These are phyloP conservation scores for Fimicolochytrium jonesii DNA, from an alignment of 192 early-diverging fungal species.

Conservation along the genomic window DNA sequence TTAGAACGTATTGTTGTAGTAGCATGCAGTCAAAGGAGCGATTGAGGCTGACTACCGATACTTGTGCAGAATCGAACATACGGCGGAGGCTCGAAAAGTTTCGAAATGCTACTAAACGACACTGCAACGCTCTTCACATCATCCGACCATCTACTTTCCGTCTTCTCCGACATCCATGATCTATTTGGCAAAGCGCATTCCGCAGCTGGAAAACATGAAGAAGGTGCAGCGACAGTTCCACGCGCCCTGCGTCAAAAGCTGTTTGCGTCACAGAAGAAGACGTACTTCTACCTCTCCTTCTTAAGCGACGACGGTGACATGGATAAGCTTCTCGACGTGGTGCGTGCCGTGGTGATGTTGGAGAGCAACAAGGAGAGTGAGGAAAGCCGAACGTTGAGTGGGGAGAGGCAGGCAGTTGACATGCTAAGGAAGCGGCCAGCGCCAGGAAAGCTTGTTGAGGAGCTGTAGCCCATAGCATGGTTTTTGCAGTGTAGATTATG, in stretches of 20 bases:
- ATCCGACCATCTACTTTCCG: not conserved
- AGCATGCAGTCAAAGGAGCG: too few relatives aligned
- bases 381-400: too few relatives aligned
- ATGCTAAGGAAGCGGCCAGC: too few relatives aligned
- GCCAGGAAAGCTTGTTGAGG: too few relatives aligned
- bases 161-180: conserved; percentile 8
- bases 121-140: not conserved
- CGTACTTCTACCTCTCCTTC: conserved; percentile 22
- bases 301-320: not conserved
- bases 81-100: not conserved
- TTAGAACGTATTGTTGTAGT: too few relatives aligned
- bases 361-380: too few relatives aligned
- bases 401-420: too few relatives aligned
- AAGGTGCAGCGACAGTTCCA: conserved; percentile 1
- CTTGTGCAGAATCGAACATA: conserved; percentile 21
- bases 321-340: not conserved
- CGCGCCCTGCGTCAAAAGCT: conserved; percentile 8
- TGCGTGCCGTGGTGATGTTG: too few relatives aligned
- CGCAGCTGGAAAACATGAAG: not conserved
- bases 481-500: too few relatives aligned
- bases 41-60: too few relatives aligned
- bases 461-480: too few relatives aligned
- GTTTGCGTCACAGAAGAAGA: conserved; percentile 12
- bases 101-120: conserved; percentile 1
- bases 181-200: conserved; percentile 6